These are phyloP conservation scores for Podospora anserina DNA, from an alignment of 495 filamentous ascomycete genomes.

Conservation along the genomic window DNA sequence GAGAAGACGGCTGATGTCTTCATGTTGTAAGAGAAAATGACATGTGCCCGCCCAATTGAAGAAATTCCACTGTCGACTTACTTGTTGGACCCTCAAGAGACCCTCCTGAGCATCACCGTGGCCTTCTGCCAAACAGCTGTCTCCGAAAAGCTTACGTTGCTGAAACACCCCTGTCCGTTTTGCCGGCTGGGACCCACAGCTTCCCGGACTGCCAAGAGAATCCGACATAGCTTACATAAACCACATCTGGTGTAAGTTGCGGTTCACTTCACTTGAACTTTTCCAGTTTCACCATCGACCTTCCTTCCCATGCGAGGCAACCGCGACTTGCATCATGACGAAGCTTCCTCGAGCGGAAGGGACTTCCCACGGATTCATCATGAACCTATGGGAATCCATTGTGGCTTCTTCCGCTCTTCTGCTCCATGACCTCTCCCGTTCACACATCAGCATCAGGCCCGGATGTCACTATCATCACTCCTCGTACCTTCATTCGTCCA, in stretches of 20 bases:
- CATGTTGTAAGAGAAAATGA: constrained; percentile 46
- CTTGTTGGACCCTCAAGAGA: constrained; percentile 15
- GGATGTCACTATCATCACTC: neutral
- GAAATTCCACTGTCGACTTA: neutral
- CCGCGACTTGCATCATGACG: neutral
- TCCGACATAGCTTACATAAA: neutral
- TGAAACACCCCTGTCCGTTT: constrained; percentile 28
- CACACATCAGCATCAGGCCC: neutral
- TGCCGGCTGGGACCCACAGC: neutral
- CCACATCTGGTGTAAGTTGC: neutral
- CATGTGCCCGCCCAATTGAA: constrained; percentile 21
- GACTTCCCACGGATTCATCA: neutral
- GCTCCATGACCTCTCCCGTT: neutral
- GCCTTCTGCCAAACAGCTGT: constrained; percentile 29
- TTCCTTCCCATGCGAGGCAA: neutral
- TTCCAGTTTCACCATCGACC: neutral
- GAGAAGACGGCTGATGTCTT: constrained; percentile 51
- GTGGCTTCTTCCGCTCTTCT: neutral
- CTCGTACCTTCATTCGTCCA: neutral
- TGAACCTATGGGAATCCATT: neutral
- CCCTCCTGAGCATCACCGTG: constrained; percentile 32
- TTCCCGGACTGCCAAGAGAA: neutral
- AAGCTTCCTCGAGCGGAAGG: neutral
- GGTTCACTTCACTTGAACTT: neutral
- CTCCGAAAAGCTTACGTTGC: constrained; percentile 43